Percentiles rank a stretch among this genome's conserved stretches.
These are phyloP conservation scores for Cytospora chrysosperma DNA, from an alignment of 2,329 filamentous ascomycete species.

Conservation along the genomic window DNA sequence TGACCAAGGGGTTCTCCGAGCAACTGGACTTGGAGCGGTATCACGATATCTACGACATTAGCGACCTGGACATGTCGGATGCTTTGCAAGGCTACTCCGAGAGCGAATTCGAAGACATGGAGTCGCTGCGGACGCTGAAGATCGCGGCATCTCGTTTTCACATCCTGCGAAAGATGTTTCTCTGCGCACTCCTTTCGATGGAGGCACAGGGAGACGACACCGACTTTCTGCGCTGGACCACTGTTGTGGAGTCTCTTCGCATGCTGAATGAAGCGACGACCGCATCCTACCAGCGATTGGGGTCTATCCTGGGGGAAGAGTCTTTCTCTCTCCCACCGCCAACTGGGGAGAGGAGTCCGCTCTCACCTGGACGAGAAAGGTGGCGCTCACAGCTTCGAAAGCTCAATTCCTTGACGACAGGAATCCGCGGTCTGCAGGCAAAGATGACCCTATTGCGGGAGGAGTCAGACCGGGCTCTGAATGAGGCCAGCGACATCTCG, in stretches of 20 bases:
- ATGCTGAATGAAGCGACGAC: slow-evolving; percentile 61
- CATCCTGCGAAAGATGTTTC: slow-evolving; percentile 76
- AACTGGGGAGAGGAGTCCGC: slow-evolving; percentile 56
- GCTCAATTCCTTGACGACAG: slow-evolving; percentile 82
- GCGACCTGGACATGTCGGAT: slow-evolving; percentile 68
- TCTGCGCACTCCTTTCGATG: slow-evolving; percentile 86
- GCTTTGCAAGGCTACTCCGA: slow-evolving; percentile 64
- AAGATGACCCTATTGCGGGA: slow-evolving; percentile 91
- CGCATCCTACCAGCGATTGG: slow-evolving; percentile 63
- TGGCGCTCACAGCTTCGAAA: slow-evolving; percentile 86
- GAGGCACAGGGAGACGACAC: slow-evolving; percentile 75
- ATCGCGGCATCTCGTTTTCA: slow-evolving; percentile 78
- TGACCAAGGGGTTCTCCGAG: slow-evolving; percentile 71
- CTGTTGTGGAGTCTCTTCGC: slow-evolving; percentile 72
- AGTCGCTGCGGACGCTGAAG: slow-evolving; percentile 78
- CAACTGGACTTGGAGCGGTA: slow-evolving; percentile 86
- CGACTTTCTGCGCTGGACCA: slow-evolving; percentile 77
- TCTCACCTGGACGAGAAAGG: slow-evolving; percentile 76
- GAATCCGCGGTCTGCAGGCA: slow-evolving; percentile 87
- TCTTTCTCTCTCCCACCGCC: slow-evolving; percentile 53
- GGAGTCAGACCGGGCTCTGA: slow-evolving; percentile 77
- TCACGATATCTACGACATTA: slow-evolving; percentile 84
- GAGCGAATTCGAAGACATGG: slow-evolving; percentile 69
- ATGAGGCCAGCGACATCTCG: slow-evolving; percentile 68
- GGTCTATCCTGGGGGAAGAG: slow-evolving; percentile 71